Evolutionary conservation across 106 monocot species (phyloP).

Genomic region (Apostasia ramifera): DNA sequence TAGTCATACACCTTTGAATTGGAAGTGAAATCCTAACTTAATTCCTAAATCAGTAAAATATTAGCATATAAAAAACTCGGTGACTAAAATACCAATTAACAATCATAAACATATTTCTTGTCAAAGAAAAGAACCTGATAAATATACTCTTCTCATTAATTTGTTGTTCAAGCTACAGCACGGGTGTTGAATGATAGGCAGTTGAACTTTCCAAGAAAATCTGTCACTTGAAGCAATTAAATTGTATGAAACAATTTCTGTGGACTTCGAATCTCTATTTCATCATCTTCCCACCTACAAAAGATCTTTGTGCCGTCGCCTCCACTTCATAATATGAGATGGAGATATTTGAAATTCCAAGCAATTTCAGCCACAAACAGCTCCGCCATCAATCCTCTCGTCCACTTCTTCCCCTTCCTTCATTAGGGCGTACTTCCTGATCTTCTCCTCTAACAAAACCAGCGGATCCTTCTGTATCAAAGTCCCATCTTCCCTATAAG

Average conservation of each 20-base stretch:
- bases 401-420: conserved; percentile 30
- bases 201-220: no score
- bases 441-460: conserved; percentile 71
- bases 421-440: conserved; percentile 63
- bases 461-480: conserved; percentile 73
- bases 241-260: no score
- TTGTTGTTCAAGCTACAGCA: not conserved
- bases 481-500: conserved; percentile 53
- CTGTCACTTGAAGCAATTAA: no score
- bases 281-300: no score
- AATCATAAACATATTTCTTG: not conserved
- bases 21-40: no score
- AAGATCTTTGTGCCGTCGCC: not conserved
- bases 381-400: conserved; percentile 5
- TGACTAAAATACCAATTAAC: no score
- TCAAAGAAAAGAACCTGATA: not conserved
- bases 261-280: no score
- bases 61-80: no score
- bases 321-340: not conserved
- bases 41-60: no score
- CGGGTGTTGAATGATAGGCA: no score
- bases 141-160: not conserved
- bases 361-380: not conserved
- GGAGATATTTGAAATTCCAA: not conserved
- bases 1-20: no score